phyloP scores from a whole-genome alignment of 2,329 filamentous ascomycete genomes.

The Hypoxylon sp. region DNA sequence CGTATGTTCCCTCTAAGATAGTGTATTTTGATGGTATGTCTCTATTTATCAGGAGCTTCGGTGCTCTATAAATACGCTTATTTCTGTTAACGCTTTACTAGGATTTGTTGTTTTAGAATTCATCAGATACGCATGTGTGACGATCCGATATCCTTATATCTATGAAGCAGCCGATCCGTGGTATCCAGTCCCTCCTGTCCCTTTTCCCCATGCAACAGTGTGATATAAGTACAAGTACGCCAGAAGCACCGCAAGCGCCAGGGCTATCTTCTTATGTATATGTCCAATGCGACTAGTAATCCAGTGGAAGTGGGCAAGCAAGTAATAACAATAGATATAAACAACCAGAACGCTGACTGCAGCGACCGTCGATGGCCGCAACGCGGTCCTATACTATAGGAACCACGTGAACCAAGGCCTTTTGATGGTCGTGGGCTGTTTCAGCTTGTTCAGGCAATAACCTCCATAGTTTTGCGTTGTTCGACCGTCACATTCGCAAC shows the following conservation, averaged over 20 bases:
- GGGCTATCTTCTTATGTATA: conserved; percentile 37
- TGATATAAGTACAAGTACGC: conserved; percentile 44
- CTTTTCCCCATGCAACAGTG: conserved; percentile 32
- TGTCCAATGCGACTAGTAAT: conserved; percentile 29
- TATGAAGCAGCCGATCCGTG: conserved; percentile 35
- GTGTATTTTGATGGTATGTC: conserved; percentile 4
- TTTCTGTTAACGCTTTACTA: neutral
- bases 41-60: neutral
- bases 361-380: conserved; percentile 11
- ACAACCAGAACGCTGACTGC: conserved; percentile 23
- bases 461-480: conserved; percentile 53
- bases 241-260: conserved; percentile 43
- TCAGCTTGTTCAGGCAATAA: conserved; percentile 58
- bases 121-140: conserved; percentile 16
- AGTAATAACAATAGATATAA: conserved; percentile 29
- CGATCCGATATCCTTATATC: conserved; percentile 24
- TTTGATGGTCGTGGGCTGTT: conserved; percentile 54
- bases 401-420: conserved; percentile 55
- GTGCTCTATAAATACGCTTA: neutral
- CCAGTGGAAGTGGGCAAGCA: conserved; percentile 18
- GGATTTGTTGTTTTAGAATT: conserved; percentile 10
- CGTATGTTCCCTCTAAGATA: neutral
- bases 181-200: conserved; percentile 40
- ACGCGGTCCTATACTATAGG: conserved; percentile 40
- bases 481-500: conserved; percentile 59